Evolutionary conservation across 805 yeast species (phyloP).

Genomic region (Lipomyces mesembrius): DNA sequence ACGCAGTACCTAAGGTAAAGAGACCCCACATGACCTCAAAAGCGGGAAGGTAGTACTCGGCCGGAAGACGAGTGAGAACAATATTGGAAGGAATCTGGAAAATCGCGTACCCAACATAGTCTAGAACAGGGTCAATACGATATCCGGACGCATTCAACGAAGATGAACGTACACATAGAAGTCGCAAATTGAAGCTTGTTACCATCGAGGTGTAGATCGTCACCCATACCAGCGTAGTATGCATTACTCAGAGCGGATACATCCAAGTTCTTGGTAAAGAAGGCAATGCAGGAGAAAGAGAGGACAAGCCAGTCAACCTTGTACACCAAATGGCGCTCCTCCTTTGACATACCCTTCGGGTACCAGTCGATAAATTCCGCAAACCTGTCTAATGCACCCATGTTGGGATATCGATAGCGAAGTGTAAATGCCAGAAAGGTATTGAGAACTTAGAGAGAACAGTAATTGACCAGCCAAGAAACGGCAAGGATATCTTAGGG

Average conservation of each 20-base stretch:
- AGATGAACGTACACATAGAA: conserved; percentile 52
- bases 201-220: conserved; percentile 59
- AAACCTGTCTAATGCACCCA: neutral
- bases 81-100: conserved; percentile 52
- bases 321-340: conserved; percentile 53
- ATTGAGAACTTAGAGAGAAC: neutral
- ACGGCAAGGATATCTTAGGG: neutral
- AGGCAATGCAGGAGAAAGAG: conserved; percentile 61
- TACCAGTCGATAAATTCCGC: conserved; percentile 32
- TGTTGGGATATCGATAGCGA: neutral
- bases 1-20: conserved; percentile 39
- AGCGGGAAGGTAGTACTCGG: conserved; percentile 44
- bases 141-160: neutral
- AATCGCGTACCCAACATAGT: conserved; percentile 43
- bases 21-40: conserved; percentile 52
- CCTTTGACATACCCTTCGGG: conserved; percentile 46
- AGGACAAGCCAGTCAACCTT: conserved; percentile 63
- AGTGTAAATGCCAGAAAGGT: neutral
- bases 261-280: conserved; percentile 72
- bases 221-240: conserved; percentile 67
- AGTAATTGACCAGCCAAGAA: neutral
- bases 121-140: neutral
- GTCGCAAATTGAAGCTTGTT: conserved; percentile 61
- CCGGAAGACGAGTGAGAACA: conserved; percentile 46
- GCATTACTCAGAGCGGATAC: conserved; percentile 66